Base-by-base conservation (phyloP, 2,329 filamentous ascomycete species). In the Aspergillus costaricaensis region DNA sequence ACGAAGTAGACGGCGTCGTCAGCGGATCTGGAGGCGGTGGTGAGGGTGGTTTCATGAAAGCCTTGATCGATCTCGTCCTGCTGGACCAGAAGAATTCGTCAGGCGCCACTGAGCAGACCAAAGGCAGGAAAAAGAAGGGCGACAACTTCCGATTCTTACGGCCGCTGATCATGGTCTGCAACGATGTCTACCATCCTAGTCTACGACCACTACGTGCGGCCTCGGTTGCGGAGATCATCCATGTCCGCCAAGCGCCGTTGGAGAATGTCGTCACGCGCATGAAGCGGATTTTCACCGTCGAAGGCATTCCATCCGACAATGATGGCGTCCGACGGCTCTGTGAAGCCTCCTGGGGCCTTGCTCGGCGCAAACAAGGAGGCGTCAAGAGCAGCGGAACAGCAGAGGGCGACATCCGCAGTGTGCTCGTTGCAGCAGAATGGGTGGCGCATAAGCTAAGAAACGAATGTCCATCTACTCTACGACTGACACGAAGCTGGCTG, bases 1-100 rank as follows among this genome's bases (percentile, higher is more conserved):
- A 99, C 70, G 95, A 99, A 77, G 95, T 98, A 1, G 95, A 99
- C 72, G 95, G 95, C 43, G 95, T 96, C 0, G 92, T 96, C 2
- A 84, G 90, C 21, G 92, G 94, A 10, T 88, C 89, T 53, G 88
- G 90, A 5, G 81, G 83, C 23, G 87, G 88, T 27, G 91, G 92
- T 39, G 95, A 99, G 73, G 94, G 94, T 55, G 95, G 95, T 0
- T 99, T 99, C 67, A 88, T 99, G 76, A 96, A 92, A 73, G 95
- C 95, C 1, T 79, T 99, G 61, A 94, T 99, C 63, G 95, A 99
- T 68, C 83, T 99, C 4, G 88, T 98, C 49, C 81, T 90, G 50
- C 81, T 91, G 10, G 95, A 98, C 70, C 91, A 96, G 76, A 92
- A 89, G 78, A 97, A 97, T 68, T 83, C 81, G 1, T 76, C 71